Evolutionary conservation across 257 asterid species (phyloP), one percentile per base, ranked within the genome.

Genomic region (Euphrasia confusa): DNA sequence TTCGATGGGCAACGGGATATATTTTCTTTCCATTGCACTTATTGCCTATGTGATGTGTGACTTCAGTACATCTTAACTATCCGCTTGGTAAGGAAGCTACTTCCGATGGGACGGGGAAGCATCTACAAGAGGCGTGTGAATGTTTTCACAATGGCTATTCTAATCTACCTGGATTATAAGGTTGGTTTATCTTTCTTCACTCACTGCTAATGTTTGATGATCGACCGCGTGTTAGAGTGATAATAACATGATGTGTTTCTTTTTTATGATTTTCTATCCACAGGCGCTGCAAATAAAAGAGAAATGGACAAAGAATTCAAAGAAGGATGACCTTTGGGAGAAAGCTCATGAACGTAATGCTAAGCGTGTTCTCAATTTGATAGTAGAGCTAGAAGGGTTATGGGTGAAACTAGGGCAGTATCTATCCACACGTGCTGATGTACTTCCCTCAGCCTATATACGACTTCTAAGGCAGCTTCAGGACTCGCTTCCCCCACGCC

Each of bases 381-480:
- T 91, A 61, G 82, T 86, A 62, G 80, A 86, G 80, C 80, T 88
- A 66, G 98, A 91, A 83, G 98, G 98, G 63, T 74, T 91, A 74
- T 91, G 98, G 98, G 98, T 91, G 71, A 91, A 91, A 78, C 80
- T 91, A 70, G 98, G 98, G 53, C 98, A 91, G 71, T 91, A 91
- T 71, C 83, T 91, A 39, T 91, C 98, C 53, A 91, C 98, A 48
- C 98, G 98, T 70, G 98, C 96, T 71, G 98, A 91, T 75, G 98
- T 92, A 78, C 90, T 92, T 68, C 98, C 98, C 12, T 88, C 80
- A 52, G 95, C 97, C 69, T 92, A 88, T 69, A 84, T 87, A 70
- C 72, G 74, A 72, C 95, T 81, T 76, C 84, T 92, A 65, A 80
- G 74, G 87, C 95, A 86, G 79, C 85, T 92, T 35, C 96, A 92